Evolutionary conservation across 345 rosid species (phyloP).

Genomic region (Hevea brasiliensis): DNA sequence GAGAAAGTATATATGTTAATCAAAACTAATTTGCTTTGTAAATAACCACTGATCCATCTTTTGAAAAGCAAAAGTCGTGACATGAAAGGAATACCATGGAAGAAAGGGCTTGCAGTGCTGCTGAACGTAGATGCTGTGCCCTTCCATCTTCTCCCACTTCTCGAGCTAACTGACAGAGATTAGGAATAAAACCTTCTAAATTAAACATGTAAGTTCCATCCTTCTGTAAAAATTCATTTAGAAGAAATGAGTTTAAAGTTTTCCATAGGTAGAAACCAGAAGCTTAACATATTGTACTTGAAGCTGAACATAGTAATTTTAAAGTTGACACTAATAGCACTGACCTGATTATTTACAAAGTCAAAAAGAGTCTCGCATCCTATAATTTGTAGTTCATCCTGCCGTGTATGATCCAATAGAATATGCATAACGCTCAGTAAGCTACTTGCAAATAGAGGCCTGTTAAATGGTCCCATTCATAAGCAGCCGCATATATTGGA

Average conservation of each 20-base stretch:
- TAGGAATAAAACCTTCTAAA: slow-evolving; percentile 87
- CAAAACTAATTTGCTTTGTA: too few species aligned
- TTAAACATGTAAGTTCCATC: slow-evolving; percentile 84
- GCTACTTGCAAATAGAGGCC: slow-evolving; percentile 89
- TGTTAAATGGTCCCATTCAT: slow-evolving; percentile 30
- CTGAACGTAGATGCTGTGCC: slow-evolving; percentile 53
- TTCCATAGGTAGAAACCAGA: slow-evolving; percentile 5
- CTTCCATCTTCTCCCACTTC: slow-evolving; percentile 79
- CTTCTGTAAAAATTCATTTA: slow-evolving; percentile 53
- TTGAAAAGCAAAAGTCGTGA: slow-evolving; percentile 1
- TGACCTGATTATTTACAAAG: slow-evolving; percentile 91
- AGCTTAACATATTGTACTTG: slow-evolving; percentile 8
- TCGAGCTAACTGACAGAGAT: slow-evolving; percentile 77
- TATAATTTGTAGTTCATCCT: slow-evolving; percentile 70
- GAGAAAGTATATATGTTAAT: not conserved
- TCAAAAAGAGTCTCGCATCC: slow-evolving; percentile 88
- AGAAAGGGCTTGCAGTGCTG: slow-evolving; percentile 88
- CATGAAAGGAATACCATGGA: slow-evolving; percentile 59
- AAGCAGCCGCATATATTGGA: not conserved
- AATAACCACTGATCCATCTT: too few species aligned
- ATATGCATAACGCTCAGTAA: slow-evolving; percentile 70
- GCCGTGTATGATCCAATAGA: slow-evolving; percentile 77
- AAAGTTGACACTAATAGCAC: slow-evolving; percentile 20
- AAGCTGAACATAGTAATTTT: slow-evolving; percentile 1
- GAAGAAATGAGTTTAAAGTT: slow-evolving; percentile 25